phyloP scores from a whole-genome alignment of 75 land plant species.

The Sequoia sempervirens region DNA sequence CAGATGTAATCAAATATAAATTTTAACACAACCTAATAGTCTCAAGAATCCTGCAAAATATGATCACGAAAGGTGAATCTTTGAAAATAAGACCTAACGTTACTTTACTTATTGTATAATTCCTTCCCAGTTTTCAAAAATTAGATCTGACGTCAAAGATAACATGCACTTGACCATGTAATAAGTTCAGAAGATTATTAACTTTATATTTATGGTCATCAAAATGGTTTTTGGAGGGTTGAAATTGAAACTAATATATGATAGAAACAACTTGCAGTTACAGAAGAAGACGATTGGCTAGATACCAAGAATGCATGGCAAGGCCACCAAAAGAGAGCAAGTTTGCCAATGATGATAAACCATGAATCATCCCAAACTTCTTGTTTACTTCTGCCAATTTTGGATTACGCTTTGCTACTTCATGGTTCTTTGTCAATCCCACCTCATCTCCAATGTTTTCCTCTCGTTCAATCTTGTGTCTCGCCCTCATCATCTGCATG shows the following conservation, averaged over 20 bases:
- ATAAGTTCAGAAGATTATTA: neutral
- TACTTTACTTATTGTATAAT: neutral
- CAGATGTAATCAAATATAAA: neutral
- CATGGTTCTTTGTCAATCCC: slow-evolving; percentile 74
- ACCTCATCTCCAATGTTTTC: slow-evolving; percentile 72
- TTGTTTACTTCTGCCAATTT: slow-evolving; percentile 84
- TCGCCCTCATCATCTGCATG: slow-evolving; percentile 74
- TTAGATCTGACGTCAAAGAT: neutral
- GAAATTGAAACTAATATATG: neutral
- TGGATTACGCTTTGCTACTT: slow-evolving; percentile 72
- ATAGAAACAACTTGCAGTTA: slow-evolving; percentile 9
- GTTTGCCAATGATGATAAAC: slow-evolving; percentile 84
- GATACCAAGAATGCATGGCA: slow-evolving; percentile 91
- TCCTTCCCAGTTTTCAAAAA: neutral
- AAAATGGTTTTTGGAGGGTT: neutral
- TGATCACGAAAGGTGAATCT: neutral
- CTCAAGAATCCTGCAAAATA: neutral
- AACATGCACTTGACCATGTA: neutral
- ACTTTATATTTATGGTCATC: neutral
- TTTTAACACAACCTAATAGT: neutral
- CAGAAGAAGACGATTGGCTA: slow-evolving; percentile 57
- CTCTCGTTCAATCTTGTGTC: slow-evolving; percentile 90
- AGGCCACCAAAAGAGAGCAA: slow-evolving; percentile 76
- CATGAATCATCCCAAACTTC: slow-evolving; percentile 93
- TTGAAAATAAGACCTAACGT: neutral